A percentile compares a stretch with the other conserved stretches of the same genome.
phyloP scores from a whole-genome alignment of 176 grass and related monocot genomes.

The Poa pratensis region DNA sequence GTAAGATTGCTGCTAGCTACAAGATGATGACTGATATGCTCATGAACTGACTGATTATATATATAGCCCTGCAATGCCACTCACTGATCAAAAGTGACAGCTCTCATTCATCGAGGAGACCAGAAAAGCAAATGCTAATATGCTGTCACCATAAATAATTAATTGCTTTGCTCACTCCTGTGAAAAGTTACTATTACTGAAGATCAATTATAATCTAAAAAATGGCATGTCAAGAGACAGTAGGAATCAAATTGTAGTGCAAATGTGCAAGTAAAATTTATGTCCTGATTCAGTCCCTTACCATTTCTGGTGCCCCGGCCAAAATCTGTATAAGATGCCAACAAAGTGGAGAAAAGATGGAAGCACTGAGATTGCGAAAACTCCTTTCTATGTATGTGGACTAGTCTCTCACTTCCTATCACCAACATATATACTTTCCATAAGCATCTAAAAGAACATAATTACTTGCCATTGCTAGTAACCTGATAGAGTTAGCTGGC shows the following conservation, averaged over 20 bases:
- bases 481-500: not conserved
- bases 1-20: not conserved
- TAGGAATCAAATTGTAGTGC: constrained; percentile 23
- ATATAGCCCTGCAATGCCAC: constrained; percentile 33
- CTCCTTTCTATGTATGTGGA: not conserved
- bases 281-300: constrained; percentile 16
- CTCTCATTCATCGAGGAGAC: constrained; percentile 29
- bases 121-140: constrained; percentile 18
- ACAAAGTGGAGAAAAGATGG: constrained; percentile 30
- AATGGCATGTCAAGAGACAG: constrained; percentile 16
- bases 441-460: constrained; percentile 25
- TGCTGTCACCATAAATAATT: constrained; percentile 5
- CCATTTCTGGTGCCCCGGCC: constrained; percentile 22
- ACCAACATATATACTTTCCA: not conserved
- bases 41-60: constrained; percentile 6
- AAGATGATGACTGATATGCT: constrained; percentile 11
- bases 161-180: not conserved
- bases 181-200: not conserved
- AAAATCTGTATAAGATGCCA: constrained; percentile 26
- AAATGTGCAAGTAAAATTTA: constrained; percentile 18
- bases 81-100: constrained; percentile 31
- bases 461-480: not conserved
- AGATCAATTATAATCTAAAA: constrained; percentile 10
- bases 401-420: not conserved
- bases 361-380: constrained; percentile 39